Evolutionary conservation across 768 basidiomycete species (phyloP).

Genomic region (Amanita rimosa): DNA sequence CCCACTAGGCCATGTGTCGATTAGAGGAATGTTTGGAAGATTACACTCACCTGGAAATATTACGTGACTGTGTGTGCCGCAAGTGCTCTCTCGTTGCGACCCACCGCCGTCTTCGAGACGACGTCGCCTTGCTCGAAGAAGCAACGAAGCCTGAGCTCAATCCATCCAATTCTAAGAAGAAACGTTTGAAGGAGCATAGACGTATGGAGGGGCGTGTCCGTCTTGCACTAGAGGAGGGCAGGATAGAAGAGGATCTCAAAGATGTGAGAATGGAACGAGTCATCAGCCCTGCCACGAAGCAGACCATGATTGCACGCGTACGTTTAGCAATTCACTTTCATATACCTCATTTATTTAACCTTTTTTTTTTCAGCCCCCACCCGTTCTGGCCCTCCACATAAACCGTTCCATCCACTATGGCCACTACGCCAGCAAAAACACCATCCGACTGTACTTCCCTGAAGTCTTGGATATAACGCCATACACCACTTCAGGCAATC

Average conservation of each 20-base stretch:
- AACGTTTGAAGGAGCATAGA: constrained; percentile 59
- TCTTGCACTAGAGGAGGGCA: constrained; percentile 54
- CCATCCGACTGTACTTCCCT: constrained; percentile 69
- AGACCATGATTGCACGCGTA: constrained; percentile 87
- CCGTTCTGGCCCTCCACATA: constrained; percentile 79
- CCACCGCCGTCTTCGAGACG: constrained; percentile 46
- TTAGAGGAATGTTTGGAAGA: constrained; percentile 80
- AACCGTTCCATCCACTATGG: constrained; percentile 77
- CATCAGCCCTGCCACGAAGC: constrained; percentile 69
- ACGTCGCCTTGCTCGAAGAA: constrained; percentile 46
- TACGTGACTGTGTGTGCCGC: constrained; percentile 89
- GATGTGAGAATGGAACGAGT: constrained; percentile 75
- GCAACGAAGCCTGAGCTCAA: constrained; percentile 26
- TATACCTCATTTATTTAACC: not conserved
- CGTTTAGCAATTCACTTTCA: constrained; percentile 15
- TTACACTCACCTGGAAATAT: constrained; percentile 79
- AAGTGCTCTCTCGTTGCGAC: constrained; percentile 84
- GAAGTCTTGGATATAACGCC: constrained; percentile 85
- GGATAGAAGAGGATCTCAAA: constrained; percentile 77
- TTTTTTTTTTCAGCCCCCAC: constrained; percentile 73
- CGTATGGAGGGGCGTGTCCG: constrained; percentile 52
- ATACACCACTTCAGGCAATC: constrained; percentile 72
- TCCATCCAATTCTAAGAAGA: constrained; percentile 63
- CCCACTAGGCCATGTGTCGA: constrained; percentile 45
- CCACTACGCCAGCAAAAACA: constrained; percentile 80